Percentiles rank a stretch among this genome's conserved stretches.
Evolutionary conservation across 805 yeast genomes (phyloP).

Genomic region (Nakazawaea wyomingensis): DNA sequence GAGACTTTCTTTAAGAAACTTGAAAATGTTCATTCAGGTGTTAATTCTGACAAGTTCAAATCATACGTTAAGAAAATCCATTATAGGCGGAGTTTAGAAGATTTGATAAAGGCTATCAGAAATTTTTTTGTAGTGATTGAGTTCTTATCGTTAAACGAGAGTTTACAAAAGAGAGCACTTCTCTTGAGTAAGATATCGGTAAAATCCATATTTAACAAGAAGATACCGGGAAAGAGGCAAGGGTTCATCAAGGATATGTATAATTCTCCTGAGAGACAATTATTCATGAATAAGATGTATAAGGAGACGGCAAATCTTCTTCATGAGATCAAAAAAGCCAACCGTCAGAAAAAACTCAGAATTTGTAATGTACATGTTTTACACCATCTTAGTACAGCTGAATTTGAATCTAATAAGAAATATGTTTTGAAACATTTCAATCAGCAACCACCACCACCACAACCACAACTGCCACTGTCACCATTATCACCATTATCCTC

Average conservation of each 20-base stretch:
- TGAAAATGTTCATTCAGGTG: background rate
- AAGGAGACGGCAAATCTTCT: background rate
- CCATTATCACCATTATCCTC: background rate
- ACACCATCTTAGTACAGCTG: background rate
- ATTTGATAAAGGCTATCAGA: background rate
- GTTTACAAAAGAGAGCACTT: background rate
- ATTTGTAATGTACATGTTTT: background rate
- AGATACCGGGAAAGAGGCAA: background rate
- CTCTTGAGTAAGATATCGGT: background rate
- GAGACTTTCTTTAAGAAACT: background rate
- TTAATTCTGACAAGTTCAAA: background rate
- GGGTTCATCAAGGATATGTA: background rate
- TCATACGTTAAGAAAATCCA: background rate
- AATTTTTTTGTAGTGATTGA: conserved; percentile 2
- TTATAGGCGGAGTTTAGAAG: background rate
- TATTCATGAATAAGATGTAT: background rate
- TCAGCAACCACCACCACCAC: background rate
- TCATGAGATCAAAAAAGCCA: background rate
- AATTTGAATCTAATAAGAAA: background rate
- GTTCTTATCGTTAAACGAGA: background rate
- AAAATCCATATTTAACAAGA: background rate
- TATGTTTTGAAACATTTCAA: background rate
- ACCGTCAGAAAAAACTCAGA: background rate
- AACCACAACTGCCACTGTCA: background rate
- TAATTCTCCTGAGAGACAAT: background rate